A percentile compares a stretch with the other conserved stretches of the same genome.
These are phyloP conservation scores for Cystofilobasidium capitatum DNA, from an alignment of 768 basidiomycete species.

Conservation along the genomic window DNA sequence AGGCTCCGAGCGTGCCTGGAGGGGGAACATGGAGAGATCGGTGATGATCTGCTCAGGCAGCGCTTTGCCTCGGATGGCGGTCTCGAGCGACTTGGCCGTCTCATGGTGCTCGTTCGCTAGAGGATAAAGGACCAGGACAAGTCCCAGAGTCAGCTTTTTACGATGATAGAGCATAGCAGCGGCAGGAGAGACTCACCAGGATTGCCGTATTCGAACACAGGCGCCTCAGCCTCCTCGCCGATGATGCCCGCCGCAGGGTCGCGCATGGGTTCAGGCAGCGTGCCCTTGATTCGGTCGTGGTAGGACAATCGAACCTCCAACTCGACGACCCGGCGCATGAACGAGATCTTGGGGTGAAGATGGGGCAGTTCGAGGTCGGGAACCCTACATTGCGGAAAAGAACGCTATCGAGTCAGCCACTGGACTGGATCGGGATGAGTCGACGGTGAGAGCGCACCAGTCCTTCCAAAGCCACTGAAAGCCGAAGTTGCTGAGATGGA, in stretches of 20 bases:
- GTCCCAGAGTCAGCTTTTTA: background rate
- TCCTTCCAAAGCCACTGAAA: constrained; percentile 99
- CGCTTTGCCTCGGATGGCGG: constrained; percentile 59
- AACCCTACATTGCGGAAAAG: constrained; percentile 49
- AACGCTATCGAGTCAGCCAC: background rate
- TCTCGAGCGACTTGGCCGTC: constrained; percentile 65
- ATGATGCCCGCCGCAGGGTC: constrained; percentile 55
- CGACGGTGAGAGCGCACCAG: constrained; percentile 55
- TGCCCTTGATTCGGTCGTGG: constrained; percentile 81
- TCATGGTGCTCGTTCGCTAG: constrained; percentile 68
- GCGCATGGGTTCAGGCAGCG: constrained; percentile 74
- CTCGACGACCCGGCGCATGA: constrained; percentile 77
- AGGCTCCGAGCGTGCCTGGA: constrained; percentile 51
- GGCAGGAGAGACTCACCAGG: constrained; percentile 46
- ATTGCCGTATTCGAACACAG: constrained; percentile 74
- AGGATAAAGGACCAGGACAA: constrained; percentile 10
- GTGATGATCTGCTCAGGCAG: constrained; percentile 63
- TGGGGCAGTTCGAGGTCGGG: constrained; percentile 64
- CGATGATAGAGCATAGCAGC: background rate
- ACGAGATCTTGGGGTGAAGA: constrained; percentile 76
- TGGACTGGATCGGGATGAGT: background rate
- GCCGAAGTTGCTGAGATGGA: constrained; percentile 94
- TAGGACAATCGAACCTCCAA: constrained; percentile 86
- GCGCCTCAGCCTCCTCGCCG: constrained; percentile 60
- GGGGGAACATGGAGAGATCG: constrained; percentile 61